Conservation (phyloP, 331 rosid genomes). For the Saraca asoca region DNA sequence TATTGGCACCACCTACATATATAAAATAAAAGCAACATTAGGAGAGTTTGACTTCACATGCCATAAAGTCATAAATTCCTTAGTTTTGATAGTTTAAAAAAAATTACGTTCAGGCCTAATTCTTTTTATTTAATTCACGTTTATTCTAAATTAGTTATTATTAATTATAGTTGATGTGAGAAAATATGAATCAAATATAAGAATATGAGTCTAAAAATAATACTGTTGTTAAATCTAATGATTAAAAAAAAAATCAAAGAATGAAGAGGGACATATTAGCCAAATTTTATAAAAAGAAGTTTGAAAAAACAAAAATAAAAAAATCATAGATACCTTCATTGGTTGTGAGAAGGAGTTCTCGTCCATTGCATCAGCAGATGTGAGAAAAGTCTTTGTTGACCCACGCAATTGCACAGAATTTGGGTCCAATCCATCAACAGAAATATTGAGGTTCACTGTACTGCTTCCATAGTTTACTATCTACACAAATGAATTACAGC, state of each 20-base stretch:
- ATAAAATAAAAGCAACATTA: constrained; percentile 19
- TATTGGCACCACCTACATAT: constrained; percentile 61
- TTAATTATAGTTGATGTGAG: no score
- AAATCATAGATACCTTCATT: constrained; percentile 69
- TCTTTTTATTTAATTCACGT: no score
- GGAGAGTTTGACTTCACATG: neutral
- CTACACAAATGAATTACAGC: constrained; percentile 51
- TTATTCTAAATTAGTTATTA: no score
- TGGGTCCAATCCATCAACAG: constrained; percentile 53
- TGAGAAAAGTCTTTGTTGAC: constrained; percentile 60
- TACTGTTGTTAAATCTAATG: no score
- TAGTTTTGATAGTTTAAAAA: no score
- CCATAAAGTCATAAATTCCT: no score
- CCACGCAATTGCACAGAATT: constrained; percentile 50
- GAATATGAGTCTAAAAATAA: no score
- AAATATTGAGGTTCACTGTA: constrained; percentile 54
- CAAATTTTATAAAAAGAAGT: no score
- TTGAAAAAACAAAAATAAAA: constrained; percentile 14
- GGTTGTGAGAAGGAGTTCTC: constrained; percentile 82
- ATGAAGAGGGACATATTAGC: no score
- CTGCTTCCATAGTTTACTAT: constrained; percentile 72
- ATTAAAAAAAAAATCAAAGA: no score
- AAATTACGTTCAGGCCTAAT: no score
- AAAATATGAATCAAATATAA: no score
- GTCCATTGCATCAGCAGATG: constrained; percentile 67